Conservation (phyloP, 2,329 filamentous ascomycete species). For the Septoria linicola region DNA sequence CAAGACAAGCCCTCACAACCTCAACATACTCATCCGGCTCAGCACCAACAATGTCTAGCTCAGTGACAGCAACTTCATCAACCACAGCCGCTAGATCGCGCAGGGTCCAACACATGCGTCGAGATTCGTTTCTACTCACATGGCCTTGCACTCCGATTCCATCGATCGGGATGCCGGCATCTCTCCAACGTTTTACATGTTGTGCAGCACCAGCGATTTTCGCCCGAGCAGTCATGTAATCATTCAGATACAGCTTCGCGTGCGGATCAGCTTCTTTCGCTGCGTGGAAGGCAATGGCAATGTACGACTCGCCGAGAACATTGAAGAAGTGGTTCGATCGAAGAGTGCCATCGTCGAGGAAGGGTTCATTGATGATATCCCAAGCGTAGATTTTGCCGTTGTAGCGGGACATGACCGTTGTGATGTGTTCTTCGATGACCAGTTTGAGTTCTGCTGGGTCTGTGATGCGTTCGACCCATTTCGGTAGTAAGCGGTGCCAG, state of each 20-base stretch:
- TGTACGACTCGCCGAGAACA: constrained; percentile 68
- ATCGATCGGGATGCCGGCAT: constrained; percentile 62
- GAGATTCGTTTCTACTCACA: constrained; percentile 47
- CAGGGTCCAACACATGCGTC: constrained; percentile 43
- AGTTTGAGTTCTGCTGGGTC: constrained; percentile 54
- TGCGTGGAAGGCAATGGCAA: constrained; percentile 67
- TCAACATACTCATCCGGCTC: constrained; percentile 58
- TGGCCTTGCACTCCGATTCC: constrained; percentile 63
- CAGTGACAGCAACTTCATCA: constrained; percentile 62
- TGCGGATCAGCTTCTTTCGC: constrained; percentile 65
- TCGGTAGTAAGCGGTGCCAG: constrained; percentile 56
- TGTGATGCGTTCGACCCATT: constrained; percentile 59
- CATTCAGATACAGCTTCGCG: constrained; percentile 74
- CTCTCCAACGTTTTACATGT: constrained; percentile 62
- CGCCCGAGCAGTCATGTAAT: constrained; percentile 58
- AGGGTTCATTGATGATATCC: constrained; percentile 63
- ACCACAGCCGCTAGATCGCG: constrained; percentile 52
- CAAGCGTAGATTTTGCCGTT: constrained; percentile 64
- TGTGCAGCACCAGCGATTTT: constrained; percentile 58
- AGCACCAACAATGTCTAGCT: constrained; percentile 65
- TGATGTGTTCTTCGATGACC: constrained; percentile 62
- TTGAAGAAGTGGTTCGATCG: constrained; percentile 64
- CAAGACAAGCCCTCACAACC: constrained; percentile 56
- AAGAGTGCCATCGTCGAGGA: constrained; percentile 62
- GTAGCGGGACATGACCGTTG: constrained; percentile 57